These are phyloP conservation scores for Rhodotorula babjevae DNA, from an alignment of 768 basidiomycete species.

Conservation along the genomic window DNA sequence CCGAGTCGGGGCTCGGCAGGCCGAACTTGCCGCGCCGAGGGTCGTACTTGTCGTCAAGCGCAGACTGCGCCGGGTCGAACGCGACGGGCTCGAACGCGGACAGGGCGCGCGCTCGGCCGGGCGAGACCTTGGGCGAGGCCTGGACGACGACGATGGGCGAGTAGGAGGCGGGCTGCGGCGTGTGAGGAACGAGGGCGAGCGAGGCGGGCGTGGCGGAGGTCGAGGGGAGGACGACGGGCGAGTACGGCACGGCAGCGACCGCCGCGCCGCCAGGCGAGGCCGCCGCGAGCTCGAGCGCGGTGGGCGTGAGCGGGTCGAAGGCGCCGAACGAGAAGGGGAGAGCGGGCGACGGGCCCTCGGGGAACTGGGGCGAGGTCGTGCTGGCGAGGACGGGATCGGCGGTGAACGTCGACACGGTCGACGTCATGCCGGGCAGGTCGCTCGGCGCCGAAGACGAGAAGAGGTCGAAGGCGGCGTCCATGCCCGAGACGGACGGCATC, in stretches of 20 bases:
- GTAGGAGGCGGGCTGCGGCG: neutral
- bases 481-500: neutral
- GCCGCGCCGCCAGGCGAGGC: neutral
- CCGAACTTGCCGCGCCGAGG: constrained; percentile 33
- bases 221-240: neutral
- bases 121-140: neutral
- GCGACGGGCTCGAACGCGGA: constrained; percentile 17
- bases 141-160: neutral
- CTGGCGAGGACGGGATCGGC: neutral
- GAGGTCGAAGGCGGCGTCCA: neutral
- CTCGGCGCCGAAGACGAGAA: neutral
- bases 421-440: neutral
- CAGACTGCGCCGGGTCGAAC: constrained; percentile 7
- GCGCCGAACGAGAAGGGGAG: neutral
- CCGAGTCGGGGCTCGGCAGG: constrained; percentile 30
- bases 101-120: neutral
- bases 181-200: neutral
- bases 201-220: neutral
- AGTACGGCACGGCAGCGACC: neutral
- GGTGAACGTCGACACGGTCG: no score
- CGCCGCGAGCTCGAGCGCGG: neutral
- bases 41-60: constrained; percentile 24
- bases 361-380: neutral
- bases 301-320: neutral
- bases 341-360: neutral